Conservation (phyloP, 2,329 filamentous ascomycete species). For the Hypoxylon sp. region DNA sequence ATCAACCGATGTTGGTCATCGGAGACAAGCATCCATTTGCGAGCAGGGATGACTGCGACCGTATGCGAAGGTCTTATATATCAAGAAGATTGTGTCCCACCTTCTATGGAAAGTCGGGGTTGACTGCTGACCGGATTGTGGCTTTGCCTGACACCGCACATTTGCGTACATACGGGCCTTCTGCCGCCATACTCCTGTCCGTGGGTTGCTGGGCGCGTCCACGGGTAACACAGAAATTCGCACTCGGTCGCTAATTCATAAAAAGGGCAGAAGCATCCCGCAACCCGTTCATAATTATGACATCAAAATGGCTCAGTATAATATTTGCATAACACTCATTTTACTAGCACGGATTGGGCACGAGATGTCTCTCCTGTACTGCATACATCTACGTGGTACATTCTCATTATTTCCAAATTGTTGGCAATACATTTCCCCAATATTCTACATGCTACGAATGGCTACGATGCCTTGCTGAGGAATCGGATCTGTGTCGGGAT, state of each 20-base stretch:
- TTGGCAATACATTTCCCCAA: not conserved
- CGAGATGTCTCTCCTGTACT: not conserved
- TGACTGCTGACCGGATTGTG: slow-evolving; percentile 48
- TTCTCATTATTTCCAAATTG: slow-evolving; percentile 4
- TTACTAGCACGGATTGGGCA: not conserved
- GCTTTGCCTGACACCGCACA: slow-evolving; percentile 44
- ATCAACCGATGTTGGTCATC: slow-evolving; percentile 45
- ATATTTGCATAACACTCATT: slow-evolving; percentile 13
- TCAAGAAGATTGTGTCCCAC: slow-evolving; percentile 37
- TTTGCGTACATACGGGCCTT: slow-evolving; percentile 10
- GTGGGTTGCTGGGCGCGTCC: not conserved
- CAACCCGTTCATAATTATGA: slow-evolving; percentile 29
- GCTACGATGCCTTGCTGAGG: slow-evolving; percentile 38
- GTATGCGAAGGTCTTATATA: slow-evolving; percentile 24
- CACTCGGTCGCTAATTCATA: slow-evolving; percentile 21
- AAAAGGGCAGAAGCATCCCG: slow-evolving; percentile 1
- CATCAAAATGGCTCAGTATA: slow-evolving; percentile 27
- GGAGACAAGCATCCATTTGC: slow-evolving; percentile 43
- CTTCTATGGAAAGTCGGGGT: slow-evolving; percentile 44
- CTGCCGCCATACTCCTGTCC: not conserved
- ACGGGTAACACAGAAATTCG: slow-evolving; percentile 18
- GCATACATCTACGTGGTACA: not conserved
- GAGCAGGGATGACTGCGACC: slow-evolving; percentile 37
- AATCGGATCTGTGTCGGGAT: slow-evolving; percentile 45
- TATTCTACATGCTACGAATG: slow-evolving; percentile 29